Percentiles rank a stretch among this genome's conserved stretches.
These are phyloP conservation scores for Vicia villosa DNA, from an alignment of 306 rosid genomes.

Conservation along the genomic window DNA sequence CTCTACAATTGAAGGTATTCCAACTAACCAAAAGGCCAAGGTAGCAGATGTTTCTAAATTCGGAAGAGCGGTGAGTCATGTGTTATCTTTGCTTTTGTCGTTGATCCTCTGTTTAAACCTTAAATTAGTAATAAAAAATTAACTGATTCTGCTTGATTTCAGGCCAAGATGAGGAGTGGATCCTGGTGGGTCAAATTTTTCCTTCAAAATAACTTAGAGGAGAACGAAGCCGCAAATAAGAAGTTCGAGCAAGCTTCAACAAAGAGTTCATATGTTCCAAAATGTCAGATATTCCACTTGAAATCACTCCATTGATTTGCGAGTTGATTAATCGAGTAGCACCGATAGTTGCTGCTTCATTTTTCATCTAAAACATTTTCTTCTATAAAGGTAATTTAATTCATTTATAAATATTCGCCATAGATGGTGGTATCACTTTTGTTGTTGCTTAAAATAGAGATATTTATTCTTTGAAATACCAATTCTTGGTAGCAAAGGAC, in stretches of 20 bases:
- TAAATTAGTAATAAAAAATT: too few species aligned
- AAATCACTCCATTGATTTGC: constrained; percentile 55
- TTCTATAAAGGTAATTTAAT: constrained; percentile 38
- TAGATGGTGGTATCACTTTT: constrained; percentile 42
- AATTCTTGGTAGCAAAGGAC: constrained; percentile 36
- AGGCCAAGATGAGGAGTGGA: constrained; percentile 81
- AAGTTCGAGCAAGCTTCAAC: constrained; percentile 64
- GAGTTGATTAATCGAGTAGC: constrained; percentile 15
- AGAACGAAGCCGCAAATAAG: constrained; percentile 58
- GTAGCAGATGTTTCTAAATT: constrained; percentile 69
- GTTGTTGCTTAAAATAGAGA: constrained; percentile 34
- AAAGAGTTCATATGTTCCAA: constrained; percentile 53
- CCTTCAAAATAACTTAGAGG: constrained; percentile 58
- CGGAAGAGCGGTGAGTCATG: constrained; percentile 69
- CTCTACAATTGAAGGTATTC: constrained; percentile 54
- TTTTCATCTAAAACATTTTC: constrained; percentile 32
- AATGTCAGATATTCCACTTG: constrained; percentile 71
- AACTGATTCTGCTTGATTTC: constrained; percentile 26
- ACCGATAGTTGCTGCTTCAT: constrained; percentile 22
- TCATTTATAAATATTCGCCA: constrained; percentile 35
- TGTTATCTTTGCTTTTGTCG: not conserved
- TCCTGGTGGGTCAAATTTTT: constrained; percentile 71
- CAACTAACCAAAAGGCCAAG: constrained; percentile 57
- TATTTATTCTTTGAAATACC: constrained; percentile 42
- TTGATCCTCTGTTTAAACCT: constrained; percentile 6